Conservation (phyloP, 2,329 filamentous ascomycete species). For the Anisogramma anomala region DNA sequence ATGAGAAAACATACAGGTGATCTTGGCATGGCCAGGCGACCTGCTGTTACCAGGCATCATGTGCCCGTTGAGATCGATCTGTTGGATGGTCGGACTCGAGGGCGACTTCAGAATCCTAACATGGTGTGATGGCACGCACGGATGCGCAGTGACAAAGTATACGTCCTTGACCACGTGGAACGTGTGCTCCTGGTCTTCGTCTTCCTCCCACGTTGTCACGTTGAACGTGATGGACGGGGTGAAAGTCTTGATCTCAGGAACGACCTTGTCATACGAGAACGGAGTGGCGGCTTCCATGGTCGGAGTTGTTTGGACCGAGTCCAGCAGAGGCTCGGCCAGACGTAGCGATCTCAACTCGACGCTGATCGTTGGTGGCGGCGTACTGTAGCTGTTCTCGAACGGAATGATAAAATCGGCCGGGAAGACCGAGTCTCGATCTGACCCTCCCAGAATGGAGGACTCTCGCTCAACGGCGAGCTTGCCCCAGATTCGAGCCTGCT, state of each 20-base stretch:
- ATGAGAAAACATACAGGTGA: constrained; percentile 31
- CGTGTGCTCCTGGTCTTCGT: constrained; percentile 28
- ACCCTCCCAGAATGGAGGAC: constrained; percentile 48
- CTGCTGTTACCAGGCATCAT: constrained; percentile 28
- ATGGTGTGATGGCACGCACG: constrained; percentile 46
- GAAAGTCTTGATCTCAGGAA: constrained; percentile 26
- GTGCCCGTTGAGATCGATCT: constrained; percentile 40
- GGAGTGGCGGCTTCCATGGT: constrained; percentile 27
- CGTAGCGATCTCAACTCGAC: constrained; percentile 41
- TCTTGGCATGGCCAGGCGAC: constrained; percentile 34
- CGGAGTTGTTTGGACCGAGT: constrained; percentile 34
- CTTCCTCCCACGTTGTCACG: constrained; percentile 29
- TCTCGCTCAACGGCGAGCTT: constrained; percentile 48
- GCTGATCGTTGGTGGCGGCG: constrained; percentile 34
- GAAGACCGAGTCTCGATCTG: constrained; percentile 40
- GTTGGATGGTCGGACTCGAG: constrained; percentile 47
- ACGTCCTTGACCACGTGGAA: constrained; percentile 45
- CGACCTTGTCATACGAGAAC: constrained; percentile 24
- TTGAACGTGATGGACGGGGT: constrained; percentile 31
- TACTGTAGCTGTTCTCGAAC: constrained; percentile 41
- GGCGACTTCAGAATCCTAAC: constrained; percentile 48
- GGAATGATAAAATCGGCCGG: constrained; percentile 54
- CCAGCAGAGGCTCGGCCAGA: constrained; percentile 29
- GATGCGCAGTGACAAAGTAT: constrained; percentile 55
- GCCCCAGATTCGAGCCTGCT: constrained; percentile 49